These are phyloP conservation scores for Odontarrhena argentea DNA, from an alignment of 345 rosid species.

Conservation along the genomic window DNA sequence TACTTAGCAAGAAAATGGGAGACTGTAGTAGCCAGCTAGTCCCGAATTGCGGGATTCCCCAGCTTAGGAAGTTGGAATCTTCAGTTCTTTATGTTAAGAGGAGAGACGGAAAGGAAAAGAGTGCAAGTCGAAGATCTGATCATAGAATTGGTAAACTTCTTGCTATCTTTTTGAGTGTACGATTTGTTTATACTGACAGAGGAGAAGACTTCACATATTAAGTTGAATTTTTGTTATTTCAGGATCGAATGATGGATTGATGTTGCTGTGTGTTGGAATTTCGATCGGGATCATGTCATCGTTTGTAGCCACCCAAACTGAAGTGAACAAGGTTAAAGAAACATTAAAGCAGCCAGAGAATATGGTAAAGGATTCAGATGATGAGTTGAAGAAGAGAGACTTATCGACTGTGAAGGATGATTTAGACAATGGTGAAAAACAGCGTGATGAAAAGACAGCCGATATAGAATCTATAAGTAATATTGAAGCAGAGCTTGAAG, in stretches of 20 bases:
- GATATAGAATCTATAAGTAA: conserved; percentile 56
- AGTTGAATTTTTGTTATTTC: conserved; percentile 32
- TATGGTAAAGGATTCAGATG: conserved; percentile 75
- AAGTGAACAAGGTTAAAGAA: conserved; percentile 51
- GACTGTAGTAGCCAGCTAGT: conserved; percentile 31
- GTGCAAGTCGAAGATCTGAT: conserved; percentile 37
- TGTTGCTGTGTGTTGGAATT: conserved; percentile 67
- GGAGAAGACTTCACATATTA: conserved; percentile 8
- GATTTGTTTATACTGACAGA: neutral
- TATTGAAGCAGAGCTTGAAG: conserved; percentile 84
- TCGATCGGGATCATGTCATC: conserved; percentile 70
- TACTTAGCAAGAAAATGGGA: conserved; percentile 52
- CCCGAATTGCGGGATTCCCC: conserved; percentile 47
- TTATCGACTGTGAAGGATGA: conserved; percentile 54
- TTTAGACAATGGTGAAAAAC: conserved; percentile 34
- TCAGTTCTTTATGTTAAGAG: conserved; percentile 44
- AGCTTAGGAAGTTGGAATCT: conserved; percentile 48
- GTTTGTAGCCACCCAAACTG: conserved; percentile 48
- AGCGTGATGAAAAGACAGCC: conserved; percentile 39
- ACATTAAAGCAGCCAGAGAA: conserved; percentile 61
- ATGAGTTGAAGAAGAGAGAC: conserved; percentile 74
- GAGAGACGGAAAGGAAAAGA: conserved; percentile 41
- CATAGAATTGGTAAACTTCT: conserved; percentile 18
- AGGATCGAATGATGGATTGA: conserved; percentile 52
- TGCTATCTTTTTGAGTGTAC: neutral